Evolutionary conservation across 208 protist genomes (phyloP).

Genomic region (Trichomonas gallinae): DNA sequence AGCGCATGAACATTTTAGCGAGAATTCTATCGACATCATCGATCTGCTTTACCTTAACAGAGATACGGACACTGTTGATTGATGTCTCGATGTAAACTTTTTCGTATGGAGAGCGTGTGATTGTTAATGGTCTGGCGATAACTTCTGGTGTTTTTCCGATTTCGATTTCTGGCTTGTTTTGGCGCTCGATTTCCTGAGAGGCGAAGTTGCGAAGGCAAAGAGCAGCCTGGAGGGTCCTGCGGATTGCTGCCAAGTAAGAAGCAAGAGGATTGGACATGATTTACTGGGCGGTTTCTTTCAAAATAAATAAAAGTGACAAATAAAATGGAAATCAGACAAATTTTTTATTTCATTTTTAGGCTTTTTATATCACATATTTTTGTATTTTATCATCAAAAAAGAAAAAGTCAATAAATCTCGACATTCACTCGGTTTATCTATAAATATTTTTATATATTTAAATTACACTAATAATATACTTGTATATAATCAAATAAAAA

Average conservation of each 20-base stretch:
- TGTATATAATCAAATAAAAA: too few relatives aligned
- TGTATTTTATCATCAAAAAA: too few relatives aligned
- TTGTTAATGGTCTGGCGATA: slow-evolving; percentile 37
- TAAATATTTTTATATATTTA: too few relatives aligned
- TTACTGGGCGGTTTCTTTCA: too few relatives aligned
- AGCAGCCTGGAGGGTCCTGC: slow-evolving; percentile 68
- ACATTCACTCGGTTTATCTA: too few relatives aligned
- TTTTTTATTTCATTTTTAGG: too few relatives aligned
- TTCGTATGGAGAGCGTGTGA: slow-evolving; percentile 57
- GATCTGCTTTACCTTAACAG: slow-evolving; percentile 62
- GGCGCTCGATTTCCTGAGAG: slow-evolving; percentile 78
- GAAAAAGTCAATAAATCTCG: too few relatives aligned
- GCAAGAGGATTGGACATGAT: background rate
- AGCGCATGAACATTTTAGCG: slow-evolving; percentile 69
- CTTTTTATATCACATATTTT: too few relatives aligned
- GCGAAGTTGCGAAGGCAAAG: slow-evolving; percentile 82
- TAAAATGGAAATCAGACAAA: too few relatives aligned
- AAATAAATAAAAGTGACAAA: too few relatives aligned
- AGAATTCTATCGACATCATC: slow-evolving; percentile 80
- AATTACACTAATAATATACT: too few relatives aligned
- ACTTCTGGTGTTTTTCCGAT: slow-evolving; percentile 30
- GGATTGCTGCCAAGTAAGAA: slow-evolving; percentile 51
- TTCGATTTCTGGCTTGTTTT: slow-evolving; percentile 95
- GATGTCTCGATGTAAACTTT: slow-evolving; percentile 71
- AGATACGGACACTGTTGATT: slow-evolving; percentile 82